phyloP scores from a whole-genome alignment of 371 early-diverging fungal species.

The Haplosporangium sp. region DNA sequence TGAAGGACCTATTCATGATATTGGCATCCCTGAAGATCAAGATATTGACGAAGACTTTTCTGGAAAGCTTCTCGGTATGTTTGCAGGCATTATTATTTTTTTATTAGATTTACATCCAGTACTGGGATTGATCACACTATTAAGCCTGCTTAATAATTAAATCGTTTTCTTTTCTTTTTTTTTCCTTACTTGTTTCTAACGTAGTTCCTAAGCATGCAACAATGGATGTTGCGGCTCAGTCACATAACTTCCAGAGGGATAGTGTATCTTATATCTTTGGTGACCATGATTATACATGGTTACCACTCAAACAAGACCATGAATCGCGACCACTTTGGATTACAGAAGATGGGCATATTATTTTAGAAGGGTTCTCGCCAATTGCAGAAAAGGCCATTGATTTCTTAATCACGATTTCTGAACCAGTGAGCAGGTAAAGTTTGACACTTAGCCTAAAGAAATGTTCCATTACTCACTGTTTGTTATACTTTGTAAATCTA shows the following conservation, averaged over 20 bases:
- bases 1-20: slow-evolving; percentile 53
- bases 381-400: slow-evolving; percentile 97
- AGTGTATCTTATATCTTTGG: slow-evolving; percentile 75
- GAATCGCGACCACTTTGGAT: slow-evolving; percentile 96
- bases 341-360: slow-evolving; percentile 91
- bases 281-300: slow-evolving; percentile 78
- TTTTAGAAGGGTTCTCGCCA: slow-evolving; percentile 97
- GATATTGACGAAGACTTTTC: slow-evolving; percentile 52
- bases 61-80: slow-evolving; percentile 45
- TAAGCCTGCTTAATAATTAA: too few relatives aligned
- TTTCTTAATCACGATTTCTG: slow-evolving; percentile 98
- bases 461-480: too few relatives aligned
- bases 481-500: neutral
- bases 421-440: slow-evolving; percentile 92
- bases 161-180: too few relatives aligned
- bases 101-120: too few relatives aligned
- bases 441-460: neutral
- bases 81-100: neutral
- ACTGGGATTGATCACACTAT: too few relatives aligned
- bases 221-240: slow-evolving; percentile 62
- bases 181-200: neutral
- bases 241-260: slow-evolving; percentile 56
- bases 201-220: slow-evolving; percentile 69
- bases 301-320: slow-evolving; percentile 91
- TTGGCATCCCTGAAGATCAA: slow-evolving; percentile 40